Evolutionary conservation across 1,139 yeast genomes (phyloP).

Genomic region (Taiozyma sp.): DNA sequence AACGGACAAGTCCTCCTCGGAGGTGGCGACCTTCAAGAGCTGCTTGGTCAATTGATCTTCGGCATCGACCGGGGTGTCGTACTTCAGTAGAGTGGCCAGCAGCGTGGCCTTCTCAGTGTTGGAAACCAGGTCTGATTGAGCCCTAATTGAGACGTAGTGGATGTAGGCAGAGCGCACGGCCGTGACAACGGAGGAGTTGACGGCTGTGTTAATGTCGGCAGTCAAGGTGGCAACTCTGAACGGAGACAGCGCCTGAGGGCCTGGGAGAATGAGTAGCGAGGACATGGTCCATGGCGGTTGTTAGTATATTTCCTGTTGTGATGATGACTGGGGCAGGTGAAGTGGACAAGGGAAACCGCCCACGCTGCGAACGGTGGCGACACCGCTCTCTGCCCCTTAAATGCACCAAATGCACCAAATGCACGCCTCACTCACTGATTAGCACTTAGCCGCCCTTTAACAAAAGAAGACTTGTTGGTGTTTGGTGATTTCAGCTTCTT

Average conservation of each 20-base stretch:
- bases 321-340: too few species aligned
- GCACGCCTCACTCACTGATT: neutral
- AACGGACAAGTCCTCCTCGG: slow-evolving; percentile 21
- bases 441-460: slow-evolving; percentile 8
- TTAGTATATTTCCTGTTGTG: neutral
- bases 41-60: slow-evolving; percentile 43
- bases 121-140: slow-evolving; percentile 26
- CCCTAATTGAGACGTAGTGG: slow-evolving; percentile 69
- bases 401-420: neutral
- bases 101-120: slow-evolving; percentile 38
- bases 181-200: slow-evolving; percentile 56
- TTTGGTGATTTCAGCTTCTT: neutral
- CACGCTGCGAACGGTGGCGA: neutral
- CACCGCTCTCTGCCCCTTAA: neutral
- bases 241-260: slow-evolving; percentile 85
- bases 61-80: slow-evolving; percentile 62
- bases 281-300: neutral
- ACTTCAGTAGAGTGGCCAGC: slow-evolving; percentile 61
- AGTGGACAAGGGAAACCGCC: neutral
- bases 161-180: slow-evolving; percentile 70
- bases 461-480: neutral
- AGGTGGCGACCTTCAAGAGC: slow-evolving; percentile 38
- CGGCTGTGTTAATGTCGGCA: slow-evolving; percentile 65
- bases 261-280: slow-evolving; percentile 64
- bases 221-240: slow-evolving; percentile 75